Evolutionary conservation across 2,329 filamentous ascomycete genomes (phyloP).

Genomic region (Fusarium illudens): DNA sequence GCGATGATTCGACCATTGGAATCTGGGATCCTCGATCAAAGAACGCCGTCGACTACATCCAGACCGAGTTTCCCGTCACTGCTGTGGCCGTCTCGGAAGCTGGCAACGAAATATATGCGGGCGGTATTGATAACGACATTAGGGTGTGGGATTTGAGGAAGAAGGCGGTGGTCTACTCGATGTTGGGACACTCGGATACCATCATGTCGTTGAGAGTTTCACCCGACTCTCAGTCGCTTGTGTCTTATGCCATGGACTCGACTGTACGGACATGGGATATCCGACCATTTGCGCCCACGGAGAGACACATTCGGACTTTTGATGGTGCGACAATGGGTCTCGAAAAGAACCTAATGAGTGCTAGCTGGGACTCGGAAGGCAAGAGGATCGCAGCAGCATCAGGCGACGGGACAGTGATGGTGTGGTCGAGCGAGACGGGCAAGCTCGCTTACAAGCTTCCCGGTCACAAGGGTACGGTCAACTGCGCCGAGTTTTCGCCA

Average conservation of each 20-base stretch:
- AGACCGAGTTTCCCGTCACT: constrained; percentile 92
- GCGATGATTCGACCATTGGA: constrained; percentile 92
- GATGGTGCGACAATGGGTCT: constrained; percentile 89
- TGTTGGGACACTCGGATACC: constrained; percentile 91
- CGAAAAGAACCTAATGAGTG: constrained; percentile 90
- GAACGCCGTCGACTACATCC: constrained; percentile 84
- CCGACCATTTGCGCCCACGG: constrained; percentile 88
- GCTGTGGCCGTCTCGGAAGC: constrained; percentile 91
- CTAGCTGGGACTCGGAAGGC: constrained; percentile 88
- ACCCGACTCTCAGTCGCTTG: constrained; percentile 86
- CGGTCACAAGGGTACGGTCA: constrained; percentile 93
- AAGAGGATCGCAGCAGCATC: constrained; percentile 89
- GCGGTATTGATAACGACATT: constrained; percentile 96
- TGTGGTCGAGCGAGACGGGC: constrained; percentile 89
- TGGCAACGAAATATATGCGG: constrained; percentile 93
- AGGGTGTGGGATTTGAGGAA: constrained; percentile 97
- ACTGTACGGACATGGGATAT: constrained; percentile 97
- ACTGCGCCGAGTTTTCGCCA: constrained; percentile 91
- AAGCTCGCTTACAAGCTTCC: constrained; percentile 95
- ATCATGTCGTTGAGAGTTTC: constrained; percentile 91
- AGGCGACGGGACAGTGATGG: constrained; percentile 87
- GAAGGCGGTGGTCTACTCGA: constrained; percentile 84
- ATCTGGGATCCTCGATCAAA: constrained; percentile 97
- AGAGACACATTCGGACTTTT: constrained; percentile 85
- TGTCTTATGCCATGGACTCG: constrained; percentile 94